Conservation (phyloP, 176 grass and related monocot species). For the Eragrostis nindensis region DNA sequence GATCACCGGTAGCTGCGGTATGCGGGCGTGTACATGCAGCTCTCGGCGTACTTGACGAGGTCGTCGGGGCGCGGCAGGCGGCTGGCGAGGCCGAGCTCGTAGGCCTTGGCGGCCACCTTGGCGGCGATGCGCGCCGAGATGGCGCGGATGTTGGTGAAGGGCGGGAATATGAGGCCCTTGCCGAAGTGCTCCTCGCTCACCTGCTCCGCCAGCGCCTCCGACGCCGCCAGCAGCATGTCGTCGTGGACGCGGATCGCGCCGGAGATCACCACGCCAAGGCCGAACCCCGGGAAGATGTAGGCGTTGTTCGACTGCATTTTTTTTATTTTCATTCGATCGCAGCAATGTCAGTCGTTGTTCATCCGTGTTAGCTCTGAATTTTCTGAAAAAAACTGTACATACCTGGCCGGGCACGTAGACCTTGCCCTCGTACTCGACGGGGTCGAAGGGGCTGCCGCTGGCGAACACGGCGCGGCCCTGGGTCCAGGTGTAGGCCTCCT, state of each 20-base stretch:
- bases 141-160: constrained; percentile 86
- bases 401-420: constrained; percentile 56
- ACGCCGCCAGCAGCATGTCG: constrained; percentile 89
- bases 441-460: constrained; percentile 87
- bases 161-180: constrained; percentile 86
- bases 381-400: too few species aligned
- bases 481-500: constrained; percentile 81
- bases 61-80: constrained; percentile 79
- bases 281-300: constrained; percentile 94
- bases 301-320: constrained; percentile 90
- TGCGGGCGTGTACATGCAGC: constrained; percentile 87
- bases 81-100: constrained; percentile 83
- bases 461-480: constrained; percentile 91
- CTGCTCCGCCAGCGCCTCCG: constrained; percentile 80
- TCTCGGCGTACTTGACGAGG: constrained; percentile 86
- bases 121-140: constrained; percentile 92
- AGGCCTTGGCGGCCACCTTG: constrained; percentile 85
- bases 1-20: constrained; percentile 74
- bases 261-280: constrained; percentile 82
- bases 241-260: constrained; percentile 93
- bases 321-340: too few species aligned
- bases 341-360: too few species aligned
- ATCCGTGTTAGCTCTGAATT: too few species aligned
- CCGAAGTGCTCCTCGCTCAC: constrained; percentile 71
- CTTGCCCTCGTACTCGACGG: constrained; percentile 77